Conservation (phyloP, 73 alveolate species). For the Tetrahymena borealis region DNA sequence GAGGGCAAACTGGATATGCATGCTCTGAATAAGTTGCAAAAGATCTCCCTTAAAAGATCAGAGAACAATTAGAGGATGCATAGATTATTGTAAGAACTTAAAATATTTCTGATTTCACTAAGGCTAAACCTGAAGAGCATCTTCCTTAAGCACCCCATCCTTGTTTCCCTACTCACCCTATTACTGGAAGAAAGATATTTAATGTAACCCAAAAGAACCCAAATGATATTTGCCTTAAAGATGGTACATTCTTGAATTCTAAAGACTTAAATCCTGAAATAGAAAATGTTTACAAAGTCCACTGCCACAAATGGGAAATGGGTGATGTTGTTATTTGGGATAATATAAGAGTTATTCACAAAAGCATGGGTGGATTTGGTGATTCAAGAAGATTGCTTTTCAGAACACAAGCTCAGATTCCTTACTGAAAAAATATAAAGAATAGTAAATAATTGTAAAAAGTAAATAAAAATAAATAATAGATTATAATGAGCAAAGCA, state of each 20-base stretch:
- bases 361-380: conserved; percentile 10
- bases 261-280: background rate
- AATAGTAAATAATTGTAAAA: background rate
- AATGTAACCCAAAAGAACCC: background rate
- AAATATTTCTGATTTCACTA: background rate
- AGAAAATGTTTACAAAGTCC: background rate
- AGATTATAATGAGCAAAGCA: too few species aligned
- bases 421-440: background rate
- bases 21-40: background rate
- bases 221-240: background rate
- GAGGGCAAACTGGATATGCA: conserved; percentile 10
- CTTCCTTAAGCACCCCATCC: background rate
- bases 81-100: background rate
- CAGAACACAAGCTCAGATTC: conserved; percentile 2
- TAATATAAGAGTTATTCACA: conserved; percentile 17
- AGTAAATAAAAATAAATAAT: background rate
- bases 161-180: background rate
- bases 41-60: background rate
- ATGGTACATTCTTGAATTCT: background rate
- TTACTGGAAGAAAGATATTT: background rate
- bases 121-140: background rate
- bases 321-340: conserved; percentile 36
- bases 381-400: background rate
- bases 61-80: background rate
- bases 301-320: conserved; percentile 25